Evolutionary conservation across 2,329 filamentous ascomycete species (phyloP).

Genomic region (Byssochlamys sp.): DNA sequence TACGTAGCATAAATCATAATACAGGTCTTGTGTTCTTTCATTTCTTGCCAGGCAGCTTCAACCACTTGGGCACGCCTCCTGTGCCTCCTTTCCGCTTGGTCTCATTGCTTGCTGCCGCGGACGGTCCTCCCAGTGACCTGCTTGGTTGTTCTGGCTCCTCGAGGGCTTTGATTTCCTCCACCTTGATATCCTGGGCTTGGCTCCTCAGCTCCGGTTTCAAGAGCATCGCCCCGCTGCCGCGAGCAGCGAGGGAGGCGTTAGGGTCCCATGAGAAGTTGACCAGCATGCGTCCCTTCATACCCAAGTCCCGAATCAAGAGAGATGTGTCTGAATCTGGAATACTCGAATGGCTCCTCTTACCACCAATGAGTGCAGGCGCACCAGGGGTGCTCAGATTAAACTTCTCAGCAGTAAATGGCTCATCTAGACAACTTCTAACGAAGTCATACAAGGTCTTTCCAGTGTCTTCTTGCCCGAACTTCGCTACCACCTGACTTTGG

Average conservation of each 20-base stretch:
- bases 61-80: conserved; percentile 55
- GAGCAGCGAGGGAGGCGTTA: conserved; percentile 46
- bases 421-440: conserved; percentile 61
- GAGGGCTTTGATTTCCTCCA: conserved; percentile 46
- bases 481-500: conserved; percentile 64
- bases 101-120: conserved; percentile 18
- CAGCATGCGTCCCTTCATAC: conserved; percentile 60
- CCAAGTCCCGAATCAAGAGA: conserved; percentile 61
- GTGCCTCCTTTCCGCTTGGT: conserved; percentile 22
- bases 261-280: conserved; percentile 69
- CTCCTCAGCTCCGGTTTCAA: conserved; percentile 52
- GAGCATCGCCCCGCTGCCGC: conserved; percentile 44
- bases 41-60: conserved; percentile 65
- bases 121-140: conserved; percentile 4
- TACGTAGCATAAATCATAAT: conserved; percentile 7
- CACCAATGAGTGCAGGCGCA: conserved; percentile 8
- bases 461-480: conserved; percentile 59
- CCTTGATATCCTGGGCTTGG: conserved; percentile 57
- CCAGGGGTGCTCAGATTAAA: conserved; percentile 59
- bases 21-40: conserved; percentile 26
- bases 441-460: conserved; percentile 64
- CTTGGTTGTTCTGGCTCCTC: conserved; percentile 29
- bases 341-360: conserved; percentile 15
- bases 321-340: conserved; percentile 37
- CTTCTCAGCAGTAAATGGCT: conserved; percentile 44